A percentile compares a stretch with the other conserved stretches of the same genome.
phyloP scores from a whole-genome alignment of 2,329 filamentous ascomycete genomes.

The Elsinoe perseae region DNA sequence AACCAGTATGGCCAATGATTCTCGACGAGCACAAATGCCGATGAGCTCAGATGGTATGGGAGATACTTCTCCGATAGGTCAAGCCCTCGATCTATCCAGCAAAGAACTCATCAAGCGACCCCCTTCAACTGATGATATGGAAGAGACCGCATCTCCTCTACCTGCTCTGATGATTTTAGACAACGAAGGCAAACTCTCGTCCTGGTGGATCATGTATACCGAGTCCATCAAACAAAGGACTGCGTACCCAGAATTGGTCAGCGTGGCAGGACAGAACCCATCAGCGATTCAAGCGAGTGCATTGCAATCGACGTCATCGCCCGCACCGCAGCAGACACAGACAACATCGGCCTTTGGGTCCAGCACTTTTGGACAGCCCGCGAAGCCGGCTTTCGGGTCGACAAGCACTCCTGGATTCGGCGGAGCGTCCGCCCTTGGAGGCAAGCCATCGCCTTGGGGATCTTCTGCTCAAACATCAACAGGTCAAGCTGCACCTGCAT shows the following conservation, averaged over 20 bases:
- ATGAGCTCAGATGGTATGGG: conserved; percentile 48
- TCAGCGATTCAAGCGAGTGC: conserved; percentile 24
- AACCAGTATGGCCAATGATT: conserved; percentile 65
- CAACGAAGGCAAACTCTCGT: conserved; percentile 73
- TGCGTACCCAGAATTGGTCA: conserved; percentile 63
- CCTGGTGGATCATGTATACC: conserved; percentile 89
- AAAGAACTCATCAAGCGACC: conserved; percentile 71
- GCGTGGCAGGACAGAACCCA: conserved; percentile 29
- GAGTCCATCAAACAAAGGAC: conserved; percentile 71
- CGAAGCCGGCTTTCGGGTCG: conserved; percentile 19
- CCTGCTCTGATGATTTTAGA: conserved; percentile 81
- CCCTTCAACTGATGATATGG: conserved; percentile 62
- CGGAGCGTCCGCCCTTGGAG: conserved; percentile 23
- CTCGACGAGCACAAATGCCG: conserved; percentile 65
- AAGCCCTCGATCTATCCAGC: conserved; percentile 74
- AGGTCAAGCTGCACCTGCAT: conserved; percentile 16
- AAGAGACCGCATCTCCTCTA: conserved; percentile 69
- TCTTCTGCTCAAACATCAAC: conserved; percentile 17
- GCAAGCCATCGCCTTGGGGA: conserved; percentile 26
- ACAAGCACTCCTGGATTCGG: conserved; percentile 24
- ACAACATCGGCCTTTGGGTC: conserved; percentile 23
- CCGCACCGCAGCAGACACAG: conserved; percentile 15
- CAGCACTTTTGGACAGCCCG: conserved; percentile 22
- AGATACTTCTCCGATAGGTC: conserved; percentile 72
- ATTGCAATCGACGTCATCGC: conserved; percentile 19